phyloP scores from a whole-genome alignment of 345 rosid species.

The Boechera stricta region DNA sequence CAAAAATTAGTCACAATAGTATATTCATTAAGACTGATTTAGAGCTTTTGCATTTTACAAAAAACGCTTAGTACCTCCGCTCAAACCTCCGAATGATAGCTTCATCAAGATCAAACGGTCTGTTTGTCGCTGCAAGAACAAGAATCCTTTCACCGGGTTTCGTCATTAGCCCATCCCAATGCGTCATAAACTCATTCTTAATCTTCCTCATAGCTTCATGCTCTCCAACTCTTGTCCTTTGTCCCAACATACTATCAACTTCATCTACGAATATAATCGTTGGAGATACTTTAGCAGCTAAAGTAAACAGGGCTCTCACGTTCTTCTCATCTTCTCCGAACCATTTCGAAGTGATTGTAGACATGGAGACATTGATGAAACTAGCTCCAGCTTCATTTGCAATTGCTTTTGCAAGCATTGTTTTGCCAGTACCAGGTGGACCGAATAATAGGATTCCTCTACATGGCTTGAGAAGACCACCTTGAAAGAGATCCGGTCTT shows the following conservation, averaged over 20 bases:
- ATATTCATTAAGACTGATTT: not conserved
- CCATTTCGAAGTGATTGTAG: slow-evolving; percentile 99
- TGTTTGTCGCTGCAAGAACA: slow-evolving; percentile 98
- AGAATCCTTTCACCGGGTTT: slow-evolving; percentile 85
- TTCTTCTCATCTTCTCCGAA: slow-evolving; percentile 99
- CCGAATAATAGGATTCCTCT: slow-evolving; percentile 95
- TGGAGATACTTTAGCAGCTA: slow-evolving; percentile 97
- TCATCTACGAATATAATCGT: slow-evolving; percentile 97
- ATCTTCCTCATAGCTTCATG: slow-evolving; percentile 99
- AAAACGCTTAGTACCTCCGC: slow-evolving; percentile 61
- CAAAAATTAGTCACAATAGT: slow-evolving; percentile 13
- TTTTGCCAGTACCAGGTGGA: slow-evolving; percentile 99
- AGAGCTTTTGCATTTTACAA: not conserved
- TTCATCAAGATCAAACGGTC: slow-evolving; percentile 99
- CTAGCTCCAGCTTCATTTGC: slow-evolving; percentile 99
- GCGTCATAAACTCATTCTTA: slow-evolving; percentile 97
- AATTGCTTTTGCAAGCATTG: slow-evolving; percentile 99
- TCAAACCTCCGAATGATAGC: slow-evolving; percentile 99
- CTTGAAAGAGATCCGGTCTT: slow-evolving; percentile 94
- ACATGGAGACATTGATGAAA: slow-evolving; percentile 98
- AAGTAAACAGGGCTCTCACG: slow-evolving; percentile 85
- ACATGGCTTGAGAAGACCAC: slow-evolving; percentile 97
- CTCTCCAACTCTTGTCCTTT: slow-evolving; percentile 91
- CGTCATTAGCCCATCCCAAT: slow-evolving; percentile 97
- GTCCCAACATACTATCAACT: slow-evolving; percentile 99